These are phyloP conservation scores for Lyophyllum semitale DNA, from an alignment of 768 basidiomycete species.

Conservation along the genomic window DNA sequence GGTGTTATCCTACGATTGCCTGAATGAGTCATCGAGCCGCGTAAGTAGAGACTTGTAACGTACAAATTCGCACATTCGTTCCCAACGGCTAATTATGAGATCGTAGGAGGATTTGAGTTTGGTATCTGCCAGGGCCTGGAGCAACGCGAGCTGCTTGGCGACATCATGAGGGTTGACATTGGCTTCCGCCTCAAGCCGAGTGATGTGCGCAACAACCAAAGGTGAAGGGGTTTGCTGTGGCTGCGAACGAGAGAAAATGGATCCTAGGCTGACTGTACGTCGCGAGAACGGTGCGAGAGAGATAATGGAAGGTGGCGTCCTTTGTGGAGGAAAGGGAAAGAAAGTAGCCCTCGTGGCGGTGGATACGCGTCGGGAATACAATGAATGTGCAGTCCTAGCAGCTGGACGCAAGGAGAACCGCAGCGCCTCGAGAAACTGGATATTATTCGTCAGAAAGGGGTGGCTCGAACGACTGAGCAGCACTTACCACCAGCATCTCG, in stretches of 20 bases:
- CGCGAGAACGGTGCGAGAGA: slow-evolving; percentile 22
- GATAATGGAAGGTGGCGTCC: slow-evolving; percentile 12
- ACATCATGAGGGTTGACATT: slow-evolving; percentile 74
- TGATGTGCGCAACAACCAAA: slow-evolving; percentile 65
- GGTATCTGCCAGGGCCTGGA: slow-evolving; percentile 65
- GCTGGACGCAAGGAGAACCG: slow-evolving; percentile 12
- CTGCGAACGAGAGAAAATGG: slow-evolving; percentile 50
- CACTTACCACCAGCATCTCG: slow-evolving; percentile 13
- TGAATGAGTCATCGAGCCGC: slow-evolving; percentile 10
- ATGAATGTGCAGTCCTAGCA: slow-evolving; percentile 4
- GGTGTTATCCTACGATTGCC: slow-evolving; percentile 52
- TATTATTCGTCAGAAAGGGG: neutral
- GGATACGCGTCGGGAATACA: slow-evolving; percentile 11
- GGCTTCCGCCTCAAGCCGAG: slow-evolving; percentile 76
- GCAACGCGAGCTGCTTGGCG: slow-evolving; percentile 67
- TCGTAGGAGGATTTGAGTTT: slow-evolving; percentile 71
- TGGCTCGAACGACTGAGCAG: neutral
- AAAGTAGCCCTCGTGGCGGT: slow-evolving; percentile 12
- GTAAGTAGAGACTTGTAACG: slow-evolving; percentile 28
- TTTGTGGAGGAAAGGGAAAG: slow-evolving; percentile 10
- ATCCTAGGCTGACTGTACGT: slow-evolving; percentile 40
- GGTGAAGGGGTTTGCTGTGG: slow-evolving; percentile 55
- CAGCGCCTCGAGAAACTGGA: slow-evolving; percentile 14
- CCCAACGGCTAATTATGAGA: slow-evolving; percentile 77
- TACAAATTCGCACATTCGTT: slow-evolving; percentile 82